These are phyloP conservation scores for Aristolochia fimbriata DNA, from an alignment of 164 flowering plant species.

Conservation along the genomic window DNA sequence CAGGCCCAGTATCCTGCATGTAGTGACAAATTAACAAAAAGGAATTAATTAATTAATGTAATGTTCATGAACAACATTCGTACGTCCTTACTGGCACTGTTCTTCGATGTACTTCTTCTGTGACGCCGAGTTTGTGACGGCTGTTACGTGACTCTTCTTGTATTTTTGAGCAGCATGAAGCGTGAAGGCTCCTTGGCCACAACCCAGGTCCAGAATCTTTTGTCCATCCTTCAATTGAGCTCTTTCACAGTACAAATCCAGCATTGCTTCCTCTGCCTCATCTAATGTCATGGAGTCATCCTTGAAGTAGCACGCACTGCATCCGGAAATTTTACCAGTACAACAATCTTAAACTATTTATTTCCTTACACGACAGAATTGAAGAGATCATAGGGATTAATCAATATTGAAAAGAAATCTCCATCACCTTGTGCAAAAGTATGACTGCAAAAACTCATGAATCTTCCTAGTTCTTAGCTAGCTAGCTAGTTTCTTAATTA, in stretches of 20 bases:
- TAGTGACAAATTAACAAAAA: neutral
- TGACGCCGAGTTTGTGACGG: neutral
- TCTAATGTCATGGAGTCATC: constrained; percentile 7
- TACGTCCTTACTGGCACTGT: neutral
- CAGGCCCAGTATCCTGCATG: too few relatives aligned
- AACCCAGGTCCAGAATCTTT: constrained; percentile 8
- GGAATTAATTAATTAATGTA: neutral
- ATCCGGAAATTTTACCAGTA: neutral
- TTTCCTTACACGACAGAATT: too few relatives aligned
- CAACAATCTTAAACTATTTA: too few relatives aligned
- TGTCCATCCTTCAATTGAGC: constrained; percentile 7
- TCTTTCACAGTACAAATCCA: constrained; percentile 11
- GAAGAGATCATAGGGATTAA: too few relatives aligned
- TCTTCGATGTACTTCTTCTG: neutral
- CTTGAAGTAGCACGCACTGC: constrained; percentile 5
- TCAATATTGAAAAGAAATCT: too few relatives aligned
- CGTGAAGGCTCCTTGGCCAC: constrained; percentile 9
- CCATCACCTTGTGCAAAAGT: too few relatives aligned
- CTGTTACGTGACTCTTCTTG: constrained; percentile 1
- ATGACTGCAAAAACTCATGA: too few relatives aligned
- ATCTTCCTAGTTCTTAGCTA: too few relatives aligned
- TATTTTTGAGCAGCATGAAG: constrained; percentile 6
- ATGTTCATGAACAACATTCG: too few relatives aligned
- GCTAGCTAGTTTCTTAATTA: too few relatives aligned
- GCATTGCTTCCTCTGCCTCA: constrained; percentile 12